Percentiles rank a stretch among this genome's conserved stretches.
Evolutionary conservation across 1,139 yeast genomes (phyloP).

Genomic region (Geotrichum macrosporum): DNA sequence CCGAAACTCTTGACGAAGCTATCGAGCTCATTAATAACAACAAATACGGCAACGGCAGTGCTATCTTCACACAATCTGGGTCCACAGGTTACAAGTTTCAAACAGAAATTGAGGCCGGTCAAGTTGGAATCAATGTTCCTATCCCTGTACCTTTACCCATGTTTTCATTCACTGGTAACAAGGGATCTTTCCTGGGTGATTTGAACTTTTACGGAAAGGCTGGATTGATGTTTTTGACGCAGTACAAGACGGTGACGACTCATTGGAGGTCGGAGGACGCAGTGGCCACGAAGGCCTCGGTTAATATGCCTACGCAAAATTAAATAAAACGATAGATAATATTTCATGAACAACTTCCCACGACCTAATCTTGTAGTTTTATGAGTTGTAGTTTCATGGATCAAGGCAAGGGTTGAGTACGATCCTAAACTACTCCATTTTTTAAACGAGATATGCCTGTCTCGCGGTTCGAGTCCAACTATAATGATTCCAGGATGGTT

Average conservation of each 20-base stretch:
- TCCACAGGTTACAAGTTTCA: constrained; percentile 66
- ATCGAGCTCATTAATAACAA: constrained; percentile 74
- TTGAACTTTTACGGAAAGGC: constrained; percentile 77
- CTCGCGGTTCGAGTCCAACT: too few relatives aligned
- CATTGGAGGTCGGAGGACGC: constrained; percentile 62
- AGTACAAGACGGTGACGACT: constrained; percentile 70
- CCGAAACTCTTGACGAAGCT: constrained; percentile 66
- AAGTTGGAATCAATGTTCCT: constrained; percentile 76
- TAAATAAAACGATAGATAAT: too few relatives aligned
- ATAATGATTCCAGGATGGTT: too few relatives aligned
- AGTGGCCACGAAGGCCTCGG: constrained; percentile 53
- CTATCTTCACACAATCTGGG: constrained; percentile 70
- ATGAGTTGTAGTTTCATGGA: too few relatives aligned
- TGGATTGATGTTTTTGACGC: constrained; percentile 67
- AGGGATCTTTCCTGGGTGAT: constrained; percentile 74
- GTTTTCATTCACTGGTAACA: constrained; percentile 78
- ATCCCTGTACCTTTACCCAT: constrained; percentile 82
- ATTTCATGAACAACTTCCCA: too few relatives aligned
- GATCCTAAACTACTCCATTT: too few relatives aligned
- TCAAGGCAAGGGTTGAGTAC: too few relatives aligned
- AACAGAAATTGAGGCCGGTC: constrained; percentile 69
- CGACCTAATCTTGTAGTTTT: too few relatives aligned
- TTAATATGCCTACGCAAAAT: constrained; percentile 42
- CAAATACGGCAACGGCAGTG: constrained; percentile 77
- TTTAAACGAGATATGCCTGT: too few relatives aligned